Evolutionary conservation across 208 protist species (phyloP), one percentile per base, ranked within the genome.

Genomic region (Crithidia thermophila): DNA sequence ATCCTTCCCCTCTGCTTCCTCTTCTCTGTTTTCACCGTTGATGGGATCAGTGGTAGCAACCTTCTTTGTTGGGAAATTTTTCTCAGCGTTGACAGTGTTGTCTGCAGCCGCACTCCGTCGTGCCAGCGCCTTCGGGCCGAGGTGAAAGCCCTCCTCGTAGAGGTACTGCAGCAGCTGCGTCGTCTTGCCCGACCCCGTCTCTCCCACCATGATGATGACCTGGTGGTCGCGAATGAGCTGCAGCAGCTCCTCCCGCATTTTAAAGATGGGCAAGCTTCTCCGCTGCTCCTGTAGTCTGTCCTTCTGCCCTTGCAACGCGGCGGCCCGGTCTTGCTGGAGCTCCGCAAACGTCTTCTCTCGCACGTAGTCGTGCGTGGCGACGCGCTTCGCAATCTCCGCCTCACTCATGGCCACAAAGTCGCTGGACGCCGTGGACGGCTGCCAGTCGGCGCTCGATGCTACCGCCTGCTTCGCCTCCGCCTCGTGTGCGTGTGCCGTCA

Each of bases 141-240:
- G 25, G 74, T 93, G 81, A n/a, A 94, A 81, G 10, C 78, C 81
- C 36, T 93, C 90, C 68, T 94, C 84, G 56, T 90, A 91, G 9
- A 98, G 67, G 58, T 95, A 98, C 76, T 98, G 91, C 58, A 95
- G 78, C 23, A 97, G 67, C 77, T 97, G 94, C 20, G 93, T 97
- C 20, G 91, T 97, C 66, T 97, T 98, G 42, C 96, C 96, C 28
- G 80, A 92, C 5, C 96, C 96, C 0, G 96, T 98, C 62, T 98
- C 96, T 14, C 96, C 96, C 16, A 96, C 94, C 51, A 99, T 75
- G 23, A 99, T 87, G 0, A 98, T 62, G 1, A 96, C 93, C 20
- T 79, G 78, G 52, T 96, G 72, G 3, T 84, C 65, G 11, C 72
- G 67, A 14, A 98, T 82, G 28, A 82, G 55, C 52, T 83, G 51